Percentiles rank a stretch among this genome's conserved stretches.
Conservation (phyloP, 352 stramenopile genomes). For the Phytophthora foliorum region DNA sequence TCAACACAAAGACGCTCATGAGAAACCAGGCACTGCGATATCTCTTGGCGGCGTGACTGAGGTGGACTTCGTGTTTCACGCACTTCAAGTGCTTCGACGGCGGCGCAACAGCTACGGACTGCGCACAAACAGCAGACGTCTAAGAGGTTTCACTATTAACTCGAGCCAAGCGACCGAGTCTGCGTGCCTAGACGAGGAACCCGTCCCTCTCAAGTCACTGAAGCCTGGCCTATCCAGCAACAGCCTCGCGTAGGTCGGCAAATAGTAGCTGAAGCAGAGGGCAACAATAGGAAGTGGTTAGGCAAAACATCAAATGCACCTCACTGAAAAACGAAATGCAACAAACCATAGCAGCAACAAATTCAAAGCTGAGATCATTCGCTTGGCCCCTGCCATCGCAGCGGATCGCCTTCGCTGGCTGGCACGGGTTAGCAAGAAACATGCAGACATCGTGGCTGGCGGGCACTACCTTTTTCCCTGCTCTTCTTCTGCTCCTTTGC, state of each 20-base stretch:
- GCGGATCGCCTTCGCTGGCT: conserved; percentile 1
- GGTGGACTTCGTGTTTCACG: conserved; percentile 70
- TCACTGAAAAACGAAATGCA: neutral
- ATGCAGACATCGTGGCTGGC: conserved; percentile 1
- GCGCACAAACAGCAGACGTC: conserved; percentile 56
- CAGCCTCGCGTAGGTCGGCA: conserved; percentile 25
- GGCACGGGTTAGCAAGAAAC: conserved; percentile 11
- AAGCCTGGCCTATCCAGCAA: conserved; percentile 42
- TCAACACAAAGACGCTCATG: conserved; percentile 3
- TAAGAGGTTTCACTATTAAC: conserved; percentile 6
- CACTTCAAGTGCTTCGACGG: conserved; percentile 55
- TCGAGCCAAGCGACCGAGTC: neutral
- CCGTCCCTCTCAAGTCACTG: conserved; percentile 42
- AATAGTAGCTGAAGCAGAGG: conserved; percentile 7
- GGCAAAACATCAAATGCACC: too few species aligned
- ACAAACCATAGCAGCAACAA: conserved; percentile 4
- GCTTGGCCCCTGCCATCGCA: neutral
- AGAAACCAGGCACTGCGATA: conserved; percentile 19
- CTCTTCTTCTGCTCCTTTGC: conserved; percentile 49
- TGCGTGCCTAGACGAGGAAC: conserved; percentile 14
- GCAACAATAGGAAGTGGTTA: neutral
- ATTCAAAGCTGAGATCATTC: conserved; percentile 26
- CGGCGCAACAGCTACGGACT: conserved; percentile 55
- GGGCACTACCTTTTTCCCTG: conserved; percentile 10
- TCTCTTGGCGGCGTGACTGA: conserved; percentile 62